These are phyloP conservation scores for Psilocybe subaeruginosa DNA, from an alignment of 768 basidiomycete genomes.

Conservation along the genomic window DNA sequence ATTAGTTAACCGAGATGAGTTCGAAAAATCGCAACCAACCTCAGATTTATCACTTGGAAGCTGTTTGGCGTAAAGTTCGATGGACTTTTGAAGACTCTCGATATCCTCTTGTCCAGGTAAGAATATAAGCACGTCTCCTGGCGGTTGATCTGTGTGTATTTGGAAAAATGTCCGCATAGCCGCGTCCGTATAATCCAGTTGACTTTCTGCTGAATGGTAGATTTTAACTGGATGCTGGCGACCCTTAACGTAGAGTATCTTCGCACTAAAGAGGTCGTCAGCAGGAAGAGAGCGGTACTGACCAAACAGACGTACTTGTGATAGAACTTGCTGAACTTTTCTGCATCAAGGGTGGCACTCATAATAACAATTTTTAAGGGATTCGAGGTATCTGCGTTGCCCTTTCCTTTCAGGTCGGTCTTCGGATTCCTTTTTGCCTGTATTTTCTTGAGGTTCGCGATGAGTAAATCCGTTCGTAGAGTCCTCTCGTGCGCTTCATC, in stretches of 20 bases:
- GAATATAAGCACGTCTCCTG: conserved; percentile 93
- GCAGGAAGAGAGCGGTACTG: not conserved
- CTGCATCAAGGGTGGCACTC: conserved; percentile 97
- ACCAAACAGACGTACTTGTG: conserved; percentile 56
- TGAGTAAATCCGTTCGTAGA: conserved; percentile 90
- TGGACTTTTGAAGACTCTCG: conserved; percentile 79
- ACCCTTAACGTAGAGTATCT: conserved; percentile 89
- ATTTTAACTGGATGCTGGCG: conserved; percentile 91
- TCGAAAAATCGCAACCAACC: conserved; percentile 34
- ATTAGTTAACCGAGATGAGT: not conserved
- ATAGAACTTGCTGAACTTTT: conserved; percentile 91
- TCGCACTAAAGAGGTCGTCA: conserved; percentile 56
- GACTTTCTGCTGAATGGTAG: conserved; percentile 73
- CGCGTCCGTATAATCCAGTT: conserved; percentile 85
- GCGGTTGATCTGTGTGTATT: conserved; percentile 78
- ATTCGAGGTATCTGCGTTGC: conserved; percentile 43
- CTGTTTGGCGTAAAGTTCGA: conserved; percentile 67
- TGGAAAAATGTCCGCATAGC: conserved; percentile 94
- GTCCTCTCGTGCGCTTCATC: conserved; percentile 99
- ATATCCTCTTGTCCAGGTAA: conserved; percentile 98
- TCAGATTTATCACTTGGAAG: conserved; percentile 60
- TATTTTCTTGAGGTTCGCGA: conserved; percentile 88
- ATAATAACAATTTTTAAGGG: conserved; percentile 93
- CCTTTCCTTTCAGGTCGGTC: conserved; percentile 44
- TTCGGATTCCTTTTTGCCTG: conserved; percentile 61